phyloP scores from a whole-genome alignment of 2,329 filamentous ascomycete genomes.

The Ustilaginoidea virens region DNA sequence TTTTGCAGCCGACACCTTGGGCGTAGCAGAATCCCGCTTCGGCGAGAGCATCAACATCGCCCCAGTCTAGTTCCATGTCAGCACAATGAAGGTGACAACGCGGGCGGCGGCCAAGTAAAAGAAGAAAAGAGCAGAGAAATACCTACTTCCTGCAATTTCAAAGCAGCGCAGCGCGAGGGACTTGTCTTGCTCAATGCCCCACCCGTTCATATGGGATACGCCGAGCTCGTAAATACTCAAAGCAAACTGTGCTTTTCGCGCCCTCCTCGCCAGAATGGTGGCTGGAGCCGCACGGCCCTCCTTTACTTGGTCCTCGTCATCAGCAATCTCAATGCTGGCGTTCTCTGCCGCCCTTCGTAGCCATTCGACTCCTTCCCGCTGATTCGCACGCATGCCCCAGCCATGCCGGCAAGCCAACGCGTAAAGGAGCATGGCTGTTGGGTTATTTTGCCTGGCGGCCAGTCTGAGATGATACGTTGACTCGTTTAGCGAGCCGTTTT shows the following conservation, averaged over 20 bases:
- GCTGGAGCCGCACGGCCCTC: constrained; percentile 38
- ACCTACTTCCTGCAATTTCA: constrained; percentile 78
- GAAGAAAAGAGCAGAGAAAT: not conserved
- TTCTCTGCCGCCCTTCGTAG: constrained; percentile 78
- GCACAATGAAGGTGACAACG: not conserved
- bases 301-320: constrained; percentile 55
- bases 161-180: constrained; percentile 78
- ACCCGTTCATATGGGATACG: constrained; percentile 94
- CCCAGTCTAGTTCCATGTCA: constrained; percentile 47
- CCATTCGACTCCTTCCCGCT: constrained; percentile 81
- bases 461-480: constrained; percentile 92
- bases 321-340: constrained; percentile 67
- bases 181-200: constrained; percentile 92
- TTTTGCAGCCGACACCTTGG: constrained; percentile 85
- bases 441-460: constrained; percentile 70
- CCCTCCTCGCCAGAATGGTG: constrained; percentile 57
- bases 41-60: constrained; percentile 82
- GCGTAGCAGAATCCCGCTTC: constrained; percentile 96
- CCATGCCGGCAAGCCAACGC: constrained; percentile 89
- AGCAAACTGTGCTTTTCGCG: constrained; percentile 83
- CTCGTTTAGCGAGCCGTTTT: constrained; percentile 74
- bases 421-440: constrained; percentile 92
- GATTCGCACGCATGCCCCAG: constrained; percentile 93
- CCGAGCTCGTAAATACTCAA: constrained; percentile 92
- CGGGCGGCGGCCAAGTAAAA: too few relatives aligned